Conservation (phyloP, 2,329 filamentous ascomycete species). For the Pseudopithomyces chartarum region DNA sequence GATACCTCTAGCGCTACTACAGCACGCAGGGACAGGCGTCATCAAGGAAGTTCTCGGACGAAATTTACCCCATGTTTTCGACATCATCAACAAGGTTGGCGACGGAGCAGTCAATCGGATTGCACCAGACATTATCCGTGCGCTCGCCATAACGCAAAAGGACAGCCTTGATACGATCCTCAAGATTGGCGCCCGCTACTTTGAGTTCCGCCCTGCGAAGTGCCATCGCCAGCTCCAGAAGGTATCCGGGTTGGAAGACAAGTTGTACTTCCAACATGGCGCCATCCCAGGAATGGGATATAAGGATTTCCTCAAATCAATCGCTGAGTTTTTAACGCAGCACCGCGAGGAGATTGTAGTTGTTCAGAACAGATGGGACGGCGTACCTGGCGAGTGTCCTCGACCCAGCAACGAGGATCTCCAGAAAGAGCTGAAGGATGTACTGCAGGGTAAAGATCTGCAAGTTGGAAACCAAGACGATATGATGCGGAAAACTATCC, state of each 20-base stretch:
- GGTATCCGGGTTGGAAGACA: slow-evolving; percentile 48
- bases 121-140: slow-evolving; percentile 52
- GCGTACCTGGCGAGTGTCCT: slow-evolving; percentile 54
- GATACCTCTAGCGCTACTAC: slow-evolving; percentile 47
- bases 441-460: slow-evolving; percentile 26
- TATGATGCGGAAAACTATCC: slow-evolving; percentile 30
- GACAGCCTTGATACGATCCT: slow-evolving; percentile 53
- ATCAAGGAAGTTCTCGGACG: slow-evolving; percentile 39
- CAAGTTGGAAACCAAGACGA: slow-evolving; percentile 30
- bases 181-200: slow-evolving; percentile 56
- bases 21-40: slow-evolving; percentile 38
- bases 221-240: slow-evolving; percentile 50
- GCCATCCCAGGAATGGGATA: slow-evolving; percentile 58
- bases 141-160: slow-evolving; percentile 58
- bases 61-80: slow-evolving; percentile 27
- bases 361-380: slow-evolving; percentile 58
- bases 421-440: slow-evolving; percentile 43
- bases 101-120: slow-evolving; percentile 35
- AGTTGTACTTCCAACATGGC: slow-evolving; percentile 57
- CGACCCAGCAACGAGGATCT: slow-evolving; percentile 51
- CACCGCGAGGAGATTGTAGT: slow-evolving; percentile 55
- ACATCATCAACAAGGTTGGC: slow-evolving; percentile 34
- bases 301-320: slow-evolving; percentile 48
- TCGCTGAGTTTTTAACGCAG: slow-evolving; percentile 49
- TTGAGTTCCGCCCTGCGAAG: slow-evolving; percentile 58